phyloP scores from a whole-genome alignment of 164 flowering plant species.

The Stephania japonica region DNA sequence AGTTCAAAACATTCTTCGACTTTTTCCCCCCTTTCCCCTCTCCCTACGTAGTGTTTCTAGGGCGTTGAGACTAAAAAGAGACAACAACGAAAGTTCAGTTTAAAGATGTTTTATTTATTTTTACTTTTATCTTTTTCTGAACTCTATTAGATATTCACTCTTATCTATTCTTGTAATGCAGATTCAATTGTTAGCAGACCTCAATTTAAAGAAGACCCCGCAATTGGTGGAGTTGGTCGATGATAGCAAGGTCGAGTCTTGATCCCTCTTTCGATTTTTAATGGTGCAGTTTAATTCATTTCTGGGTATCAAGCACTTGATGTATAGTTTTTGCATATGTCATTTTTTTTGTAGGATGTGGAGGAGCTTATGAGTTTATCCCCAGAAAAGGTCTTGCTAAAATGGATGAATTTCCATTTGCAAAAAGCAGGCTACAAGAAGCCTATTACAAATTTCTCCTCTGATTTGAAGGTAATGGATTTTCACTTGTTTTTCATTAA shows the following conservation, averaged over 20 bases:
- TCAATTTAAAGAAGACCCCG: slow-evolving; percentile 92
- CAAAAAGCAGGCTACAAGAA: slow-evolving; percentile 79
- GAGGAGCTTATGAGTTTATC: slow-evolving; percentile 82
- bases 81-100: background rate
- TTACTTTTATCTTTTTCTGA: background rate
- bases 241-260: slow-evolving; percentile 48
- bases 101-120: background rate
- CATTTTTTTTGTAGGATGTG: slow-evolving; percentile 54
- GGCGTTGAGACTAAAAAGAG: background rate
- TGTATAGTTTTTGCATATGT: slow-evolving; percentile 1
- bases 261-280: background rate
- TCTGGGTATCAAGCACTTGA: background rate
- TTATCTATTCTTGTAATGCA: slow-evolving; percentile 21
- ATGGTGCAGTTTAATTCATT: background rate
- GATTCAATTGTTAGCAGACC: slow-evolving; percentile 94
- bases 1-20: background rate
- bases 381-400: slow-evolving; percentile 75
- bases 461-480: slow-evolving; percentile 72
- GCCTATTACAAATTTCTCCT: slow-evolving; percentile 65
- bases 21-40: background rate
- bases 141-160: background rate
- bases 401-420: slow-evolving; percentile 96
- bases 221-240: slow-evolving; percentile 87
- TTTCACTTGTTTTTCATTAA: background rate
- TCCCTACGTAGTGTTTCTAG: background rate